phyloP scores from a whole-genome alignment of 1,139 yeast species.

The Lodderomyces theae region DNA sequence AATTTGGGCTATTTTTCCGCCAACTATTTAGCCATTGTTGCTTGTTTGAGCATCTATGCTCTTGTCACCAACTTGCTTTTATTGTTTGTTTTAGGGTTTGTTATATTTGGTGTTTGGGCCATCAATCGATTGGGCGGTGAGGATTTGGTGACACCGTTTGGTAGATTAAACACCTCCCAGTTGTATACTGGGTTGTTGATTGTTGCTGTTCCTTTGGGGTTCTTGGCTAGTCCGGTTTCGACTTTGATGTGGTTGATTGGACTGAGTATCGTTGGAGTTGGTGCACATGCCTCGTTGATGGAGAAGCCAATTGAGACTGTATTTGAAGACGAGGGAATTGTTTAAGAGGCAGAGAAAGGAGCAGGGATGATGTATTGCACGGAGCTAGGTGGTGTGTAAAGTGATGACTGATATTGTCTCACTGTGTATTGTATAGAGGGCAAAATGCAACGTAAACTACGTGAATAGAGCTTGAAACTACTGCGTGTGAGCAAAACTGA shows the following conservation, averaged over 20 bases:
- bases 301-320: constrained; percentile 98
- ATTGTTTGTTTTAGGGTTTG: constrained; percentile 73
- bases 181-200: constrained; percentile 82
- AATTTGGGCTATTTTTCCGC: constrained; percentile 86
- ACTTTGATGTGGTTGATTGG: constrained; percentile 97
- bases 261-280: constrained; percentile 81
- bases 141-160: constrained; percentile 71
- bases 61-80: constrained; percentile 80
- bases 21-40: constrained; percentile 76
- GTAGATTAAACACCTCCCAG: constrained; percentile 73
- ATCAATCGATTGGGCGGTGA: constrained; percentile 78
- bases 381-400: neutral
- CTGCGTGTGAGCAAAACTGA: too few species aligned
- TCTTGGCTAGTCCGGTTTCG: constrained; percentile 89
- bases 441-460: neutral
- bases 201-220: constrained; percentile 81
- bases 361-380: neutral
- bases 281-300: constrained; percentile 90
- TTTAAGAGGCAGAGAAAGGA: constrained; percentile 18
- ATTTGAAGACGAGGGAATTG: constrained; percentile 71
- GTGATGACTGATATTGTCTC: neutral
- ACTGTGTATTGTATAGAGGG: neutral
- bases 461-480: too few species aligned
- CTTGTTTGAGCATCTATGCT: constrained; percentile 54
- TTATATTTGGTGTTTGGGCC: constrained; percentile 70